These are phyloP conservation scores for Ceratocystiopsis sp. DNA, from an alignment of 2,329 filamentous ascomycete species.

Conservation along the genomic window DNA sequence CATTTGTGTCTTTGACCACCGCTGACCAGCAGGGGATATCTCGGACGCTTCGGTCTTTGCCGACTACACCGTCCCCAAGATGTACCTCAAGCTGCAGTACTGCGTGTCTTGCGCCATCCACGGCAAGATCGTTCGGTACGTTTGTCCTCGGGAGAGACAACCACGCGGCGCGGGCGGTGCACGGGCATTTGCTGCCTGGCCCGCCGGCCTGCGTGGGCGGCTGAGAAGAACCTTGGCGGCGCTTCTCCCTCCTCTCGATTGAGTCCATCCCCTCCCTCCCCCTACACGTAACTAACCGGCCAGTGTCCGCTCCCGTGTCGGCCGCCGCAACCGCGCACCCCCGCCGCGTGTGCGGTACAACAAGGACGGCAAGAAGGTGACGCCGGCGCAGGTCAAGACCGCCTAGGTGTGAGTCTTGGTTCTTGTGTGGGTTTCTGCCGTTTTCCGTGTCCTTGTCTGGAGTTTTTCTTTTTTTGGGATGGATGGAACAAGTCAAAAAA, in stretches of 20 bases:
- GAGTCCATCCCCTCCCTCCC: slow-evolving; percentile 8
- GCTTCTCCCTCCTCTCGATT: neutral
- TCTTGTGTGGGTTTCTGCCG: too few species aligned
- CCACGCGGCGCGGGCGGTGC: slow-evolving; percentile 18
- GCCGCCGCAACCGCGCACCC: slow-evolving; percentile 96
- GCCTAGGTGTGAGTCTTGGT: neutral
- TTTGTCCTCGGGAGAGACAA: slow-evolving; percentile 43
- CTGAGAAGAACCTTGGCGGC: slow-evolving; percentile 28
- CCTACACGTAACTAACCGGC: slow-evolving; percentile 22
- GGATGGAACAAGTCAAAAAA: too few species aligned
- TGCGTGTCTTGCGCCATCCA: slow-evolving; percentile 99
- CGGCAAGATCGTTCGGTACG: slow-evolving; percentile 99
- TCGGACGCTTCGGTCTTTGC: slow-evolving; percentile 98
- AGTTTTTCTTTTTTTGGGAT: too few species aligned
- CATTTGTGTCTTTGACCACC: neutral
- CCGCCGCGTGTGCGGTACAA: slow-evolving; percentile 97
- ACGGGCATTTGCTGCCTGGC: neutral
- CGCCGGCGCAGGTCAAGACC: slow-evolving; percentile 64
- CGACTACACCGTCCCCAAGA: slow-evolving; percentile 99
- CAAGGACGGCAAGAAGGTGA: slow-evolving; percentile 99
- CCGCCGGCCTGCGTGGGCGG: slow-evolving; percentile 20
- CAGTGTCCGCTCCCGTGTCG: slow-evolving; percentile 92
- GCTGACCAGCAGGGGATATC: slow-evolving; percentile 72
- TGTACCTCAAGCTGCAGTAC: slow-evolving; percentile 99
- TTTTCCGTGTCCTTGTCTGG: too few species aligned